Evolutionary conservation across 192 early-diverging fungal genomes (phyloP).

Genomic region (Entomortierella beljakovae): DNA sequence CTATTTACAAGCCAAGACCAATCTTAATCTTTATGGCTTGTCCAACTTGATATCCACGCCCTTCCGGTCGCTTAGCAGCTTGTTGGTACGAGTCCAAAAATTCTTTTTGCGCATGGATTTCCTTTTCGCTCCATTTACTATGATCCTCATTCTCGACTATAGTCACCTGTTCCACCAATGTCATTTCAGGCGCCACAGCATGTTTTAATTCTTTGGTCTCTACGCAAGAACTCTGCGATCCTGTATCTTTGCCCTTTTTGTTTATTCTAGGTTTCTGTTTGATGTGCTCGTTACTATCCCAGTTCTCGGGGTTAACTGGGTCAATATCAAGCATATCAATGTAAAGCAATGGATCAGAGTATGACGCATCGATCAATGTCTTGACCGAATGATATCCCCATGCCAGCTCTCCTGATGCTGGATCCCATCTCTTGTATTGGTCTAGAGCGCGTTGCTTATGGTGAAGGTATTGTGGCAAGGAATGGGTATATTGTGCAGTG

Average conservation of each 20-base stretch:
- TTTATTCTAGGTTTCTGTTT: background rate
- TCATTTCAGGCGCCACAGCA: background rate
- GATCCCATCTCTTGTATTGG: constrained; percentile 42
- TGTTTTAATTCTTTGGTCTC: background rate
- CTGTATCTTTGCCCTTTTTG: background rate
- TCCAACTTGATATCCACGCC: background rate
- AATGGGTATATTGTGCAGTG: constrained; percentile 31
- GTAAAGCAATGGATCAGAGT: constrained; percentile 28
- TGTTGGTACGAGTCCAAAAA: background rate
- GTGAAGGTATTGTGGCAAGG: constrained; percentile 17
- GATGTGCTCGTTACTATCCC: too few relatives aligned
- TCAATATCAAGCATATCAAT: constrained; percentile 47
- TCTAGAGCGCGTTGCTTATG: constrained; percentile 37
- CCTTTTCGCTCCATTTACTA: background rate
- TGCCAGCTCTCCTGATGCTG: constrained; percentile 26
- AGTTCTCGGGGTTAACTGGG: constrained; percentile 32
- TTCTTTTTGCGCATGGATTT: background rate
- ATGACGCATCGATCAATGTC: constrained; percentile 32
- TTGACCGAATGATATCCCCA: constrained; percentile 53
- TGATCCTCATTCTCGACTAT: background rate
- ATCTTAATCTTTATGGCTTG: too few relatives aligned
- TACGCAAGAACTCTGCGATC: background rate
- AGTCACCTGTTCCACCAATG: background rate
- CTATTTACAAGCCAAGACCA: too few relatives aligned
- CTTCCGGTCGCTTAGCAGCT: constrained; percentile 7